Percentiles rank a stretch among this genome's conserved stretches.
phyloP scores from a whole-genome alignment of 306 rosid genomes.

The Senna tora region DNA sequence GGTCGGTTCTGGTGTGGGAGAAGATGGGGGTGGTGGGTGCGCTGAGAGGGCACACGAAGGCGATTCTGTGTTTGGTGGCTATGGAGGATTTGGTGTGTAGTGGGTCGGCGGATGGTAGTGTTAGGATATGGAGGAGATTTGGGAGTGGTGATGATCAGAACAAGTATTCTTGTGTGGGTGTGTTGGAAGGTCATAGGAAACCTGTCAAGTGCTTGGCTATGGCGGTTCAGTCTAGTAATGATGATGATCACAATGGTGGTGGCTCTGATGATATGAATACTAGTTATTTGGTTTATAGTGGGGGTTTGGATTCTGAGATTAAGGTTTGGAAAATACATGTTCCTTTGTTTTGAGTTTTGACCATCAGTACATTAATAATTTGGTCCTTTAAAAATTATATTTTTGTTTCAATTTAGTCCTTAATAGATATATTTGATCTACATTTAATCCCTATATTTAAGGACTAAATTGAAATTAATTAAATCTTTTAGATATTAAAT shows the following conservation, averaged over 20 bases:
- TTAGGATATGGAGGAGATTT: slow-evolving; percentile 77
- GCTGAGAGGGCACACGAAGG: slow-evolving; percentile 65
- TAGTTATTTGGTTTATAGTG: slow-evolving; percentile 60
- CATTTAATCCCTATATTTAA: too few species aligned
- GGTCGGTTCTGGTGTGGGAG: slow-evolving; percentile 76
- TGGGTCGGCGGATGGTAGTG: slow-evolving; percentile 71
- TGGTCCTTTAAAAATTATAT: too few species aligned
- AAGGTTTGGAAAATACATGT: slow-evolving; percentile 58
- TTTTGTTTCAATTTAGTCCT: too few species aligned
- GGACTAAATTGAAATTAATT: too few species aligned
- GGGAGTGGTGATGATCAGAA: slow-evolving; percentile 22
- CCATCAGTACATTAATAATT: too few species aligned
- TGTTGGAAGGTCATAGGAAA: slow-evolving; percentile 61
- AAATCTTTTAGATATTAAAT: too few species aligned
- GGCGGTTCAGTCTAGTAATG: slow-evolving; percentile 30
- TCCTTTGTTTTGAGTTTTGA: slow-evolving; percentile 36
- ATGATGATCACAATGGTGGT: slow-evolving; percentile 2
- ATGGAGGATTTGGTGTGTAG: slow-evolving; percentile 65
- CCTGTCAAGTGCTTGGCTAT: slow-evolving; percentile 69
- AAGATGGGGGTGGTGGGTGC: slow-evolving; percentile 65
- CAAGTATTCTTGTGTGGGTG: slow-evolving; percentile 59
- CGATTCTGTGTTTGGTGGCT: slow-evolving; percentile 66
- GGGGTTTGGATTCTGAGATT: slow-evolving; percentile 66
- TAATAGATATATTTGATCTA: too few species aligned
- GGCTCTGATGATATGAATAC: neutral